These are phyloP conservation scores for Lactifluus piperatus DNA, from an alignment of 768 basidiomycete genomes.

Conservation along the genomic window DNA sequence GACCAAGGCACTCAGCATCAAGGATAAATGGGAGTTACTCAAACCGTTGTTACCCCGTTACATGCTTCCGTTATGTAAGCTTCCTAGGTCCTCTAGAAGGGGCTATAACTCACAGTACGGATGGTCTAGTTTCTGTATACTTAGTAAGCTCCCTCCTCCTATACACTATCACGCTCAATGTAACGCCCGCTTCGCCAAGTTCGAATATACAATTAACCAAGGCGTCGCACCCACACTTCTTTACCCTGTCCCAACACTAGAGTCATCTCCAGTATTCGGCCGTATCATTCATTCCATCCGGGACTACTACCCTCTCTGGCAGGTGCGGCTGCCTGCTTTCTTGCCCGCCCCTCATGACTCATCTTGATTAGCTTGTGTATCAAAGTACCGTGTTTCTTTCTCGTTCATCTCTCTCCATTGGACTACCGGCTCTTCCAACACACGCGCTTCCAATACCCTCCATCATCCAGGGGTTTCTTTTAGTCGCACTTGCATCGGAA, in stretches of 20 bases:
- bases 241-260: constrained; percentile 69
- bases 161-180: constrained; percentile 1
- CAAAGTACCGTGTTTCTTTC: constrained; percentile 91
- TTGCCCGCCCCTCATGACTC: not conserved
- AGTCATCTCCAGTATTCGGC: constrained; percentile 53
- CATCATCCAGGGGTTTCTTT: constrained; percentile 58
- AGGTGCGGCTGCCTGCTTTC: constrained; percentile 40
- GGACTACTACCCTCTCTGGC: constrained; percentile 95
- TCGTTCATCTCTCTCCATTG: constrained; percentile 82
- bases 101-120: not conserved
- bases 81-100: not conserved
- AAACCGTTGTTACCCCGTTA: constrained; percentile 72
- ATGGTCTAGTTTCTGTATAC: constrained; percentile 46
- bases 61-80: constrained; percentile 90
- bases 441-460: constrained; percentile 67
- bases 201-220: constrained; percentile 89
- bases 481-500: constrained; percentile 54
- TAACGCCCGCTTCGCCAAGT: constrained; percentile 34
- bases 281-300: constrained; percentile 75
- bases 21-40: constrained; percentile 76
- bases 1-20: constrained; percentile 43
- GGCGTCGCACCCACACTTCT: constrained; percentile 86
- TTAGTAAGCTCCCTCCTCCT: constrained; percentile 33
- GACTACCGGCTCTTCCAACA: constrained; percentile 68
- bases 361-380: constrained; percentile 55